Evolutionary conservation across 2,329 filamentous ascomycete genomes (phyloP), one percentile per base, ranked within the genome.

Genomic region (Macrophomina tecta): DNA sequence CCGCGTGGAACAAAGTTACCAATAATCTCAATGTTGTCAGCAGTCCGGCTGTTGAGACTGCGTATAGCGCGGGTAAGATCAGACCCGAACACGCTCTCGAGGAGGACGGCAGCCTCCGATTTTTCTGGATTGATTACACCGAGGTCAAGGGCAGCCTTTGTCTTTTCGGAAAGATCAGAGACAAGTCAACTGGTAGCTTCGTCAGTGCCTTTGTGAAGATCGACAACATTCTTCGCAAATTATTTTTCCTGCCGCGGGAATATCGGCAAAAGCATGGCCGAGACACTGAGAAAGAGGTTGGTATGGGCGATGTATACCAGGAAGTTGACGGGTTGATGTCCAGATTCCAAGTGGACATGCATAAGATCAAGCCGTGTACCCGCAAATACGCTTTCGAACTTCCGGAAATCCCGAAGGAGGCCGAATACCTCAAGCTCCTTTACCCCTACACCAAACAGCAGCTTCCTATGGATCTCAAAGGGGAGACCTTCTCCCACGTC

Each of bases 111-210:
- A 96, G 91, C 72, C 84, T 99, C 36, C 90, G 90, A 71, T 93
- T 99, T 82, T 99, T 97, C 82, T 99, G 95, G 95, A 91, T 92
- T 7, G 95, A 99, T 79, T 99, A 97, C 75, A 93, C 91, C 0
- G 95, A 99, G 76, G 84, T 97, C 76, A 93, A 94, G 73, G 94
- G 94, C 68, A 95, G 90, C 72, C 83, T 99, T 9, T 98, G 93
- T 77, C 85, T 99, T 11, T 98, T 99, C 75, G 95, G 95, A 70
- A 99, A 99, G 76, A 94, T 97, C 30, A 89, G 93, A 73, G 93
- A 97, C 81, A 97, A 94, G 78, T 91, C 89, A 73, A 92, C 88
- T 1, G 89, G 87, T 62, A 83, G 84, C 51, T 94, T 92, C 75
- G 90, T 93, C 68, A 99, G 95, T 80, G 96, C 93, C 73, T 98